Evolutionary conservation across 805 yeast species (phyloP).

Genomic region (Lachancea sp.): DNA sequence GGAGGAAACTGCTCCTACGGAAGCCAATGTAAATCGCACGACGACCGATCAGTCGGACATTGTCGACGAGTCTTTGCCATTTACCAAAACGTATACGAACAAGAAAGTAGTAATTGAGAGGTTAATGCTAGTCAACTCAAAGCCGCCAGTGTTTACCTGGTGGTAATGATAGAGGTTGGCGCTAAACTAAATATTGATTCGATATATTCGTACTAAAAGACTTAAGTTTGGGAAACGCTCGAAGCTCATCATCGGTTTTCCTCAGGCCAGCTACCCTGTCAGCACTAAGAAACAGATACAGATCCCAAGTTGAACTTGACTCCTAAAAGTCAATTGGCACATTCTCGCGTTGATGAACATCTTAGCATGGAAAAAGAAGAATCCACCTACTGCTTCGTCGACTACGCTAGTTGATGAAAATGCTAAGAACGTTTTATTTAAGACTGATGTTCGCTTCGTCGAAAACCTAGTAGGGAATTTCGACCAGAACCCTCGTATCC

Average conservation of each 20-base stretch:
- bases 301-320: too few species aligned
- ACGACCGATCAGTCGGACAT: slow-evolving; percentile 11
- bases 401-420: slow-evolving; percentile 1
- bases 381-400: neutral
- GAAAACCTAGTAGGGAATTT: slow-evolving; percentile 1
- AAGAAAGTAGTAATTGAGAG: slow-evolving; percentile 54
- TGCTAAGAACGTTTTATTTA: slow-evolving; percentile 1
- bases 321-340: too few species aligned
- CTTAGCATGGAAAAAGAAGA: slow-evolving; percentile 10
- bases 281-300: too few species aligned
- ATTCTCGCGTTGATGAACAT: too few species aligned
- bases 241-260: too few species aligned
- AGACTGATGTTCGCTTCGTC: neutral
- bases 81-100: slow-evolving; percentile 15
- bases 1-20: slow-evolving; percentile 4
- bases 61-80: neutral
- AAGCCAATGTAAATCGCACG: slow-evolving; percentile 4
- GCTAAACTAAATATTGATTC: too few species aligned
- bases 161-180: slow-evolving; percentile 33
- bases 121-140: slow-evolving; percentile 46
- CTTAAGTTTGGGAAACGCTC: too few species aligned
- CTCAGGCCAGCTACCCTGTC: too few species aligned
- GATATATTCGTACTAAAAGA: too few species aligned
- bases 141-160: slow-evolving; percentile 65
- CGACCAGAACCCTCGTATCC: slow-evolving; percentile 19